phyloP scores from a whole-genome alignment of 108 stramenopile species.

The Nitzschia sp. region DNA sequence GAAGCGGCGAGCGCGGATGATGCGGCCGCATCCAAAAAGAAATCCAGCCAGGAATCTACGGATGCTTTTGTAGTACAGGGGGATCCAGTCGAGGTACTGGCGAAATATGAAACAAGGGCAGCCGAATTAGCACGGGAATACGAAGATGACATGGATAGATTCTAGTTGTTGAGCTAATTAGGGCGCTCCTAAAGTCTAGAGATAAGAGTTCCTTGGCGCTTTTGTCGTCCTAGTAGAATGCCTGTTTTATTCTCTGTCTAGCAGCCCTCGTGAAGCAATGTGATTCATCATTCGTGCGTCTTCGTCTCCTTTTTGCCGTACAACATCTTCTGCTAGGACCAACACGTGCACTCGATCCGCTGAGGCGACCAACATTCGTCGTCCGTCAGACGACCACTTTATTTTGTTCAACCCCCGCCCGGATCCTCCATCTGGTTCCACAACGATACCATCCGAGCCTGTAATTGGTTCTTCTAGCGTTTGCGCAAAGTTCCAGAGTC shows the following conservation, averaged over 20 bases:
- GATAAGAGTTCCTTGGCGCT: too few species aligned
- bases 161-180: too few species aligned
- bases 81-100: slow-evolving; percentile 59
- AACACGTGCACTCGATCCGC: slow-evolving; percentile 81
- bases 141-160: slow-evolving; percentile 85
- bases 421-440: slow-evolving; percentile 52
- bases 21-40: slow-evolving; percentile 6
- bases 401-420: slow-evolving; percentile 76
- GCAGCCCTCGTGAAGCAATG: slow-evolving; percentile 62
- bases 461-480: slow-evolving; percentile 84
- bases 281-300: slow-evolving; percentile 66
- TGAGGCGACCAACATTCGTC: slow-evolving; percentile 77
- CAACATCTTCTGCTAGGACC: slow-evolving; percentile 72
- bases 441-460: slow-evolving; percentile 75
- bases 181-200: neutral
- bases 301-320: slow-evolving; percentile 78
- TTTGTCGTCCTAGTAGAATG: too few species aligned
- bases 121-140: slow-evolving; percentile 71
- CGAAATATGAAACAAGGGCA: slow-evolving; percentile 64
- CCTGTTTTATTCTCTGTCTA: slow-evolving; percentile 49
- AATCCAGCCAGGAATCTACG: slow-evolving; percentile 6
- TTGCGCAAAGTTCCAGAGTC: slow-evolving; percentile 82
- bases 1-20: slow-evolving; percentile 48
- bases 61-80: slow-evolving; percentile 24
- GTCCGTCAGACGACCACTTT: slow-evolving; percentile 80